phyloP scores from a whole-genome alignment of 257 asterid genomes.

The Forsythia viridissima region DNA sequence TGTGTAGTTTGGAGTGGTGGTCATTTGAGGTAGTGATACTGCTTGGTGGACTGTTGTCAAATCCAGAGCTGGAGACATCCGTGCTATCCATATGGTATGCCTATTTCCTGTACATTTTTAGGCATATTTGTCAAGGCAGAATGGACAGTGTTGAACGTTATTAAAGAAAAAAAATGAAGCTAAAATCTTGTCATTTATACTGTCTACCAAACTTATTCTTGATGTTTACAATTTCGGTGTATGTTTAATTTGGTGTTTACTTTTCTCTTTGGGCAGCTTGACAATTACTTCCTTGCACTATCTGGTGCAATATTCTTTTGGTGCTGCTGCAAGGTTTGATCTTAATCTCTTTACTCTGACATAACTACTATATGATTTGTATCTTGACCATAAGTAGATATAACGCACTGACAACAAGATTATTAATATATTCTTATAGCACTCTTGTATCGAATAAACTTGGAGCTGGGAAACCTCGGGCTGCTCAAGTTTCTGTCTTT shows the following conservation, averaged over 20 bases:
- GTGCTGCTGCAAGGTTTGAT: constrained; percentile 78
- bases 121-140: not conserved
- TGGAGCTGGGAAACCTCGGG: constrained; percentile 67
- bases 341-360: not conserved
- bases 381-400: constrained; percentile 9
- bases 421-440: constrained; percentile 26
- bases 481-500: constrained; percentile 44
- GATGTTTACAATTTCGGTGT: not conserved
- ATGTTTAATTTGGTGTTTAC: not conserved
- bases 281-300: constrained; percentile 57
- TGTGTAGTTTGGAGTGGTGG: constrained; percentile 63
- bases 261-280: constrained; percentile 45
- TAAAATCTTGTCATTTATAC: not conserved
- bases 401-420: not conserved
- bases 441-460: constrained; percentile 70
- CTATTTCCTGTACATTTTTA: not conserved
- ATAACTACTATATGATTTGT: not conserved
- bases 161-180: not conserved
- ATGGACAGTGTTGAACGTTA: not conserved
- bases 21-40: constrained; percentile 41
- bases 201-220: not conserved
- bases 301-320: constrained; percentile 58
- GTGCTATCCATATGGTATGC: constrained; percentile 48
- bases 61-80: constrained; percentile 47
- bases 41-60: constrained; percentile 42